Evolutionary conservation across 768 basidiomycete genomes (phyloP), one percentile per base, ranked within the genome.

Genomic region (Tylopilus sp.): DNA sequence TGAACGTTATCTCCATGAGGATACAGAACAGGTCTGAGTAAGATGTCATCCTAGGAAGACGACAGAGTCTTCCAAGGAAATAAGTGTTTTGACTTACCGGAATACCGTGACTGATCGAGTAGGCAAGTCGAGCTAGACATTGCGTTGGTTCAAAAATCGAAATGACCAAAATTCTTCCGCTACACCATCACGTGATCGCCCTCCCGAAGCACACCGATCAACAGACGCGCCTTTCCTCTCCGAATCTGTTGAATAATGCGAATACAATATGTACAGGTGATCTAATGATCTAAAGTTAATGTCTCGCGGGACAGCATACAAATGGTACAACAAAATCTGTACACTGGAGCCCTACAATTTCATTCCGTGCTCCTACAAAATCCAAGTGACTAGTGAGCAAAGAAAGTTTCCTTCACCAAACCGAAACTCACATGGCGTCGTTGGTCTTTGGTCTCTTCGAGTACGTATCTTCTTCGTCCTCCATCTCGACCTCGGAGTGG

Each of bases 1-100:
- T 57, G 3, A 44, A 26, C 36, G 43, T 59, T 54, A 55, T 67
- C 65, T 66, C 65, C 65, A 66, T 52, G 52, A 60, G 37, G 42
- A 53, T 61, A 37, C 64, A 65, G 64, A 64, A 67, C 65, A 66
- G 65, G 65, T 66, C 65, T 66, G 65, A 66, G 50, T 61, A 59
- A 33, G 12, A 7, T 6, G 50, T 62, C 65, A 66, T 66, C 65
- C 34, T 49, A 19, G 37, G 16, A 57, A 56, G 50, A 53, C 44
- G 8, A 21, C 19, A 31, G 6, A 30, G 12, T 45, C 44, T 50
- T 33, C 16, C 11, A 11, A 3, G 11, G 8, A 44, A n/a, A 46
- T 29, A 22, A 33, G 2, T 12, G 28, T 7, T n/a, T 31, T 5
- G 14, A 61, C 63, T 64, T 45, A 63, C 62, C 54, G 17, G 12